These are phyloP conservation scores for Nemania sp. DNA, from an alignment of 2,329 filamentous ascomycete genomes.

Conservation along the genomic window DNA sequence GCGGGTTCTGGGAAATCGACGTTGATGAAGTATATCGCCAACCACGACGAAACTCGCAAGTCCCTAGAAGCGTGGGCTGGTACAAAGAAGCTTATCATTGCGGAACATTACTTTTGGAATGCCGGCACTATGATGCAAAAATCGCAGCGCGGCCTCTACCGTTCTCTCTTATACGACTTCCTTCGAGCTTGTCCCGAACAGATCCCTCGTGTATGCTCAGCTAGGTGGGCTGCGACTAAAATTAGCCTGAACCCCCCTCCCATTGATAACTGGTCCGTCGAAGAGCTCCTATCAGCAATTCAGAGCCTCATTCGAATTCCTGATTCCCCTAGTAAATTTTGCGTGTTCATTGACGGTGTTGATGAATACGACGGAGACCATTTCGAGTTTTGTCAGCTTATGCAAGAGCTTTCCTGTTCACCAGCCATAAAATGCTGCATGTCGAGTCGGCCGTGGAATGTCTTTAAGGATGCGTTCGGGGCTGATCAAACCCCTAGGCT, in stretches of 20 bases:
- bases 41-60: neutral
- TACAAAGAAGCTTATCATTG: neutral
- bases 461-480: slow-evolving; percentile 26
- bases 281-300: neutral
- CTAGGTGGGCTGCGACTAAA: neutral
- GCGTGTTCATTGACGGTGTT: slow-evolving; percentile 28
- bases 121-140: slow-evolving; percentile 18
- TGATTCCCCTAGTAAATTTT: neutral
- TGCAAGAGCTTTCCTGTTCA: slow-evolving; percentile 24
- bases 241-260: neutral
- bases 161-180: neutral
- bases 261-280: neutral
- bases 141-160: slow-evolving; percentile 5
- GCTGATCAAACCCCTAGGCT: slow-evolving; percentile 3
- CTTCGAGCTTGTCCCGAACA: neutral
- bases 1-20: slow-evolving; percentile 12
- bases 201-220: neutral
- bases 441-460: slow-evolving; percentile 36
- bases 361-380: slow-evolving; percentile 37
- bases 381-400: slow-evolving; percentile 20
- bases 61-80: neutral
- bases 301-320: neutral
- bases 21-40: slow-evolving; percentile 3
- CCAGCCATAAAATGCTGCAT: slow-evolving; percentile 34
- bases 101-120: slow-evolving; percentile 21